Evolutionary conservation across 495 filamentous ascomycete genomes (phyloP), one percentile per base, ranked within the genome.

Genomic region (Penicillium samsonianum): DNA sequence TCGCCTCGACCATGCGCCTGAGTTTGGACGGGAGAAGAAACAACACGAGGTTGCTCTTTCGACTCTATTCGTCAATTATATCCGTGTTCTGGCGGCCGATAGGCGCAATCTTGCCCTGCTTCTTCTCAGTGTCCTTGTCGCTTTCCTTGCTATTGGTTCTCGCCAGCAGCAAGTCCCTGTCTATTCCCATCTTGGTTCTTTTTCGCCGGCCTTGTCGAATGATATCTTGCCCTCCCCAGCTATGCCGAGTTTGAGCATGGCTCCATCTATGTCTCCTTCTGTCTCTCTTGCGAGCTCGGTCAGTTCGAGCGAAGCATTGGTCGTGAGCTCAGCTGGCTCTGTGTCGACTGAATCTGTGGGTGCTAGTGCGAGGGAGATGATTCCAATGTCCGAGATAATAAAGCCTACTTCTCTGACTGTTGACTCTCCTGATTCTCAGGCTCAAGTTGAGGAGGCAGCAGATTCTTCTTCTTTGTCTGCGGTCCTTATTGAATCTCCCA

Each of bases 21-120:
- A 50, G 22, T 3, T 28, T 59, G 3, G 8, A 26, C 31, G 11
- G 4, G 33, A n/a, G 16, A 61, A 20, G 30, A 31, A 35, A 26
- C 41, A 60, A 30, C 61, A 49, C 53, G 69, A 79, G 16, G 71
- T 77, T 55, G 75, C 76, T 7, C 78, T 90, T 5, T 71, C 74
- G 0, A 83, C 84, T 20, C 77, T 96, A 17, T 47, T 94, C 19
- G 67, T 83, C 35, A 88, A 90, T 58, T 90, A 90, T 22, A 65
- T 90, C 58, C 79, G 82, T 37, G 81, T 91, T 1, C 73, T 88
- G 9, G 78, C 87, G 33, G 77, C 80, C 38, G 91, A 96, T 65
- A 77, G 77, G 46, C 84, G 86, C 61, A 95, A 95, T 63, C 72
- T 93, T 1, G 77, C 80, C 5, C 87, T 95, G 44, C 73, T 80